Evolutionary conservation across 139 green algal genomes (phyloP).

Genomic region (Zygnema circumcarinatum): DNA sequence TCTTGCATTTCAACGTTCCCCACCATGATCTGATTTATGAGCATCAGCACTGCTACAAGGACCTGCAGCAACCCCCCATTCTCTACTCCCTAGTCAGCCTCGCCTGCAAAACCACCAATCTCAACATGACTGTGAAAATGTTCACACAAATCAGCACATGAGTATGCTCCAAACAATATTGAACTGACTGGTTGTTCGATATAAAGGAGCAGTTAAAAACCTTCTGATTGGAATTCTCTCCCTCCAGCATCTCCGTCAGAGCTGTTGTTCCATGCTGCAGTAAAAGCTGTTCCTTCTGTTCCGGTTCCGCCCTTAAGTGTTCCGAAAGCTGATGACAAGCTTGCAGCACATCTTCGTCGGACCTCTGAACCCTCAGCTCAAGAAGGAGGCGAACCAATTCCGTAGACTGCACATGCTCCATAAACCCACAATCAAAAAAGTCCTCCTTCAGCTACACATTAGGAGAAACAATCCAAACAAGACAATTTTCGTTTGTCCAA

Average conservation of each 20-base stretch:
- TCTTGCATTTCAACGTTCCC: constrained; percentile 19
- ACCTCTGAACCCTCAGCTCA: neutral
- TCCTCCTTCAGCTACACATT: neutral
- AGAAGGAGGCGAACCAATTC: neutral
- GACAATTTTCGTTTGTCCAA: too few relatives aligned
- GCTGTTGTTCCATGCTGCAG: neutral
- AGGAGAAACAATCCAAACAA: too few relatives aligned
- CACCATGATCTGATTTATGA: neutral
- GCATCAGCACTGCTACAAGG: constrained; percentile 2
- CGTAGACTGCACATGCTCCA: neutral
- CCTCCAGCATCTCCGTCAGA: neutral
- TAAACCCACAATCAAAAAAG: constrained; percentile 4
- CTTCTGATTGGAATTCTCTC: constrained; percentile 1
- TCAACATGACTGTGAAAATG: too few relatives aligned
- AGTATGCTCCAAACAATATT: too few relatives aligned
- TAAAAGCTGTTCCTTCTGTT: constrained; percentile 9
- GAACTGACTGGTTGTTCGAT: too few relatives aligned
- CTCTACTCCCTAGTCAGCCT: too few relatives aligned
- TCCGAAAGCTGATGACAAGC: neutral
- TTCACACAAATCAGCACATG: too few relatives aligned
- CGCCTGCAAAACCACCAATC: too few relatives aligned
- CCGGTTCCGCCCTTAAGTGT: neutral
- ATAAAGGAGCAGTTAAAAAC: too few relatives aligned
- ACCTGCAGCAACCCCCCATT: constrained; percentile 10
- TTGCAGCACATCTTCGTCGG: neutral